phyloP scores from a whole-genome alignment of 129 eudicot species.

The Artemisia annua region DNA sequence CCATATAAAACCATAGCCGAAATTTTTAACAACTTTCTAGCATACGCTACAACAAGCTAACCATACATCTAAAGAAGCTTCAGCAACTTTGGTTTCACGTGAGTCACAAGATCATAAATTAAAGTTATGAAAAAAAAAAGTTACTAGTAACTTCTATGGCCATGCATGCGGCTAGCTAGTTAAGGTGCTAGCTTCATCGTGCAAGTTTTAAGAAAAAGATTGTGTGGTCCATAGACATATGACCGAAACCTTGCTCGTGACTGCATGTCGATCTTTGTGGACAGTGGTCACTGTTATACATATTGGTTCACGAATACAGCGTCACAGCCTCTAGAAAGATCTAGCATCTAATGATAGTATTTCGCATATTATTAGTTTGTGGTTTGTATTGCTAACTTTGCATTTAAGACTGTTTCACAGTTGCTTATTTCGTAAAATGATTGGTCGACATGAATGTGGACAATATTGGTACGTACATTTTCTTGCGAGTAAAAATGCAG shows the following conservation, averaged over 20 bases:
- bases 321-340: conserved; percentile 24
- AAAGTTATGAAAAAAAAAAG: conserved; percentile 11
- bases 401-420: conserved; percentile 3
- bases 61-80: conserved; percentile 25
- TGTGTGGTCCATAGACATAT: conserved; percentile 16
- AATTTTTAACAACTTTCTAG: conserved; percentile 21
- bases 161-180: conserved; percentile 7
- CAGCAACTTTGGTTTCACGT: conserved; percentile 33
- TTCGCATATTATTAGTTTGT: neutral
- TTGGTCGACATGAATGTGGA: conserved; percentile 16
- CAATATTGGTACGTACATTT: no score
- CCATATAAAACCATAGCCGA: conserved; percentile 32
- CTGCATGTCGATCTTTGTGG: conserved; percentile 12
- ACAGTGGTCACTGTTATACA: conserved; percentile 14
- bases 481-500: no score
- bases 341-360: neutral
- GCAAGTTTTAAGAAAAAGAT: neutral
- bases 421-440: neutral
- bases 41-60: conserved; percentile 1
- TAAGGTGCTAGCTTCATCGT: neutral
- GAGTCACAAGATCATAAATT: conserved; percentile 33
- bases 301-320: conserved; percentile 26
- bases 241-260: conserved; percentile 21
- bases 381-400: neutral
- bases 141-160: conserved; percentile 17